Conservation (phyloP, 2,329 filamentous ascomycete genomes). For the Xylaria hypoxylon region DNA sequence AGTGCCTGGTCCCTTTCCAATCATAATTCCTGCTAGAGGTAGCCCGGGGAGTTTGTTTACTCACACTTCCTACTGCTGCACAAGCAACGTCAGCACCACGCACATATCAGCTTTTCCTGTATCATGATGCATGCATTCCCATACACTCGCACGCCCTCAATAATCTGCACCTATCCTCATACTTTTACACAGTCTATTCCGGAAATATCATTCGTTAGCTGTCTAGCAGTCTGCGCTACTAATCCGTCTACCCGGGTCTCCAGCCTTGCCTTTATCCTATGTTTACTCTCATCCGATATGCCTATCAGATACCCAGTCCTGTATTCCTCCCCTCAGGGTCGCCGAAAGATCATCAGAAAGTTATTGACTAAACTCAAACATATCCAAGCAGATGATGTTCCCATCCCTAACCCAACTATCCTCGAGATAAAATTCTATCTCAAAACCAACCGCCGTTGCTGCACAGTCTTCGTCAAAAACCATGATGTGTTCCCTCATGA, state of each 20-base stretch:
- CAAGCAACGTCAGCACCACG: not conserved
- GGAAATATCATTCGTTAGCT: not conserved
- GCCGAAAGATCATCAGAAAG: slow-evolving; percentile 35
- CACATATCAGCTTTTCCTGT: not conserved
- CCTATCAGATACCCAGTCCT: slow-evolving; percentile 16
- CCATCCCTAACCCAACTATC: slow-evolving; percentile 42
- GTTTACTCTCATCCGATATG: slow-evolving; percentile 31
- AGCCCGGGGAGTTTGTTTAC: not conserved
- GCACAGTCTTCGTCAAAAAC: slow-evolving; percentile 29
- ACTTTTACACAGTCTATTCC: not conserved
- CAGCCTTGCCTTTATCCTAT: slow-evolving; percentile 14
- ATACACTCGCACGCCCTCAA: not conserved
- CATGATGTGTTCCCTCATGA: not conserved
- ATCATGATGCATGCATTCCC: not conserved
- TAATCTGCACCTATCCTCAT: not conserved
- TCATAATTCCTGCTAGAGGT: not conserved
- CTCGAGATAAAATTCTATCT: slow-evolving; percentile 48
- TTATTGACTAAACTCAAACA: slow-evolving; percentile 42
- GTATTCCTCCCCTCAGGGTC: slow-evolving; percentile 31
- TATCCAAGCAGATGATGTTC: slow-evolving; percentile 43
- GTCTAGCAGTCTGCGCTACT: not conserved
- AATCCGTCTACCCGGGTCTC: not conserved
- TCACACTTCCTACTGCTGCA: not conserved
- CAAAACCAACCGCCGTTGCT: slow-evolving; percentile 33
- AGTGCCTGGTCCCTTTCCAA: not conserved